Base-by-base conservation (phyloP, 1,284 basidiomycete genomes). In the Irpex rosettiformis region DNA sequence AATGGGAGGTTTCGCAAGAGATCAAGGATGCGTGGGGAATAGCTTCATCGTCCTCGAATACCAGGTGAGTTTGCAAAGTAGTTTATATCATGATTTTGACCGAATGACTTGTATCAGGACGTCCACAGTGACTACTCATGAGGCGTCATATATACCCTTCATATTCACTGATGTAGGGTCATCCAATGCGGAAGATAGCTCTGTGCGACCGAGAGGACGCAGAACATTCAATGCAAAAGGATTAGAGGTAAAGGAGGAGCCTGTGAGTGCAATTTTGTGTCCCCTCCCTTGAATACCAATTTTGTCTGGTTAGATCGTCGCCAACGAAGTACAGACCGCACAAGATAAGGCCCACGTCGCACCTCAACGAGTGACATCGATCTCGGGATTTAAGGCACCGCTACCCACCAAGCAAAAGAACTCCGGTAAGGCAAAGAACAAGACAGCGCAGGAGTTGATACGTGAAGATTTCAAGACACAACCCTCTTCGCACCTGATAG, bases 71-170 rank as follows among this genome's bases (percentile, higher is more conserved):
- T 22, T 21, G 53, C 52, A 27, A 33, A 27, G 37, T 61, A 52
- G 45, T 58, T 56, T 22, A n/a, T 56, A 52, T 22, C 64, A 66
- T 47, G 37, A 57, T 53, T 62, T 40, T 13, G 48, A 22, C 22
- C 27, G 27, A 27, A 7, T 27, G 24, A 16, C 21, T 24, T 27
- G 13, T 30, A 42, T 40, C 56, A 57, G 60, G 53, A 56, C 66
- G 24, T n/a, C n/a, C n/a, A 56, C 63, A 25, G 68, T 72, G 47
- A 75, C 81, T 45, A 71, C 74, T 52, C 79, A 88, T 66, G 88
- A 90, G 70, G 66, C 79, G 11, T 90, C 88, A 1, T 90, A 89
- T 72, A 71, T 90, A 21, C 88, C 88, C 1, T 90, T 89, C 71
- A 71, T 90, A 27, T 88, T 87, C 63, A 70, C 75, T 57, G 63